Conservation (phyloP, 108 stramenopile species). For the Skeletonema grethae region DNA sequence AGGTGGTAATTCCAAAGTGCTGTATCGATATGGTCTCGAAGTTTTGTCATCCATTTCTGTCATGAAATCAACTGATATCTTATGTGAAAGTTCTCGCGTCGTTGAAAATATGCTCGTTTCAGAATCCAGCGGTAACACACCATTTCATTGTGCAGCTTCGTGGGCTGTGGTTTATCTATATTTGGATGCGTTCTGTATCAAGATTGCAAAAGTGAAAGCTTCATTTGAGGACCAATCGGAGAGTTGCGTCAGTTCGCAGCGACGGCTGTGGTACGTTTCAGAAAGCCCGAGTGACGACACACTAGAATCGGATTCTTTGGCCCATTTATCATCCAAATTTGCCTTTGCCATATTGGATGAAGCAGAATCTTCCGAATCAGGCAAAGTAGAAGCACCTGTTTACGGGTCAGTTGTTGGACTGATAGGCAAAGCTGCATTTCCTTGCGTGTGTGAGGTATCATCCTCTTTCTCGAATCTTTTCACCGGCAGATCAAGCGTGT, state of each 20-base stretch:
- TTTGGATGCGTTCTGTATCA: constrained; percentile 44
- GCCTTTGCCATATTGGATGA: constrained; percentile 45
- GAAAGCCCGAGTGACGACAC: background rate
- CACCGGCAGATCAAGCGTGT: constrained; percentile 63
- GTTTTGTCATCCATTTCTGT: constrained; percentile 30
- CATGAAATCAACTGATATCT: constrained; percentile 19
- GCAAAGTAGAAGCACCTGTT: constrained; percentile 8
- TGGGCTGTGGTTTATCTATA: constrained; percentile 45
- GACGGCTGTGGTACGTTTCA: constrained; percentile 20
- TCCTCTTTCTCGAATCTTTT: constrained; percentile 58
- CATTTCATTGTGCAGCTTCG: constrained; percentile 45
- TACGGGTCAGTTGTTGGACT: constrained; percentile 66
- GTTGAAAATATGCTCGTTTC: constrained; percentile 39
- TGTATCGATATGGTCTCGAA: constrained; percentile 41
- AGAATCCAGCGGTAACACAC: constrained; percentile 21
- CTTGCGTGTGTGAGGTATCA: constrained; percentile 87
- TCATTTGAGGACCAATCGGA: constrained; percentile 6
- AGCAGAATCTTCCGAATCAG: constrained; percentile 21
- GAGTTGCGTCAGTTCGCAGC: background rate
- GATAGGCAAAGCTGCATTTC: constrained; percentile 67
- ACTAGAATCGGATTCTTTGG: constrained; percentile 10
- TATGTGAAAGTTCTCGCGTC: constrained; percentile 34
- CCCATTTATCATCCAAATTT: constrained; percentile 44
- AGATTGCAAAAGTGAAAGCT: constrained; percentile 29
- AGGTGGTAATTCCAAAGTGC: constrained; percentile 20